Evolutionary conservation across 768 basidiomycete genomes (phyloP), one percentile per base, ranked within the genome.

Genomic region (Daedaleopsis sinensis): DNA sequence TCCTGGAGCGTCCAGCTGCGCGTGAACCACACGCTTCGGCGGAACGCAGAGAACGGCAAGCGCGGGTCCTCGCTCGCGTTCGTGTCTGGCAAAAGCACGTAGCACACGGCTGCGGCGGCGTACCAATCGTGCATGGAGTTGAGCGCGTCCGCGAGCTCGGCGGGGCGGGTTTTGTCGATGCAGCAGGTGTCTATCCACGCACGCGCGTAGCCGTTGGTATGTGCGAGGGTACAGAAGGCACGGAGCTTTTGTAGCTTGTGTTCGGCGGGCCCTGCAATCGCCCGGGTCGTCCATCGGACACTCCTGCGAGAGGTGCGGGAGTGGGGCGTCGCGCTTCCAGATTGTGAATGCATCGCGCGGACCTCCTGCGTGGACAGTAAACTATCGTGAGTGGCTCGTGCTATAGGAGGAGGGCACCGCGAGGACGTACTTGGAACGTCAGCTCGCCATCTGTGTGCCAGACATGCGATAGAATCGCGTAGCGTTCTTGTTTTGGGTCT

Each of bases 401-500:
- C 18, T 18, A 12, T 3, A 11, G 11, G 3, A 18, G 3, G 8
- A 32, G 21, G 16, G 61, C 46, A 23, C 43, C 47, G 15, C 11
- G 46, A 19, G 37, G 52, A 4, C 44, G 54, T 15, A 58, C 51
- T 24, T 43, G 46, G 38, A 58, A 57, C 5, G 56, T 58, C 32
- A 57, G 56, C 21, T 62, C 61, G 52, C 46, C 16, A 16, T 23
- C 52, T 46, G 27, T 23, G 10, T 49, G 21, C 61, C 61, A 62
- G 24, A 62, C 61, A 35, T 62, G 61, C 1, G 61, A 62, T 51
- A 62, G 61, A 15, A 62, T 62, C n/a, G 61, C 61, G 10, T 62
- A 62, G 36, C 36, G 36, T 35, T 37, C 52, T 21, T 38, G 35
- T 5, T 32, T 6, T 15, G 52, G 36, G 23, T 16, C 13, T 7